Evolutionary conservation across 768 basidiomycete genomes (phyloP), one percentile per base, ranked within the genome.

Genomic region (Pulveroboletus sp.): DNA sequence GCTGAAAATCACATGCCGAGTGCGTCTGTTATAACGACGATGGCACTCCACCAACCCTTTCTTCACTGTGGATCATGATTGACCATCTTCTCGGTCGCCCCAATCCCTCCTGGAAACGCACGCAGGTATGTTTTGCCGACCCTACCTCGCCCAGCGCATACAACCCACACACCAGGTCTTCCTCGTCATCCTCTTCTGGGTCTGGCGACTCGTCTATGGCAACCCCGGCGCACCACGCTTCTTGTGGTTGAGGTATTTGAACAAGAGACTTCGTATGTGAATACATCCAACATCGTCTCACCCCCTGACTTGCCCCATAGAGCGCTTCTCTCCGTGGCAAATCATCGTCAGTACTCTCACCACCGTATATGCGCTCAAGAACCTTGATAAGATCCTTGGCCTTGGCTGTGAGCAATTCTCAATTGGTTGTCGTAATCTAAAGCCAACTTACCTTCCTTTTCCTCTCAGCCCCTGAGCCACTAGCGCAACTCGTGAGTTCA

Each of bases 301-400:
- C 7, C 23, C 20, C 45, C 20, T 56, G 52, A 36, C 48, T 29
- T 25, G n/a, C 39, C 20, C 23, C 6, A 42, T 24, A 92, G 85
- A 77, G 62, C 82, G 82, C 19, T 95, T 92, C 72, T 87, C 94
- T 1, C 97, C 97, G n/a, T 99, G 93, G 87, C 94, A 99, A 63
- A 77, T 97, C 59, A 79, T 97, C 42, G 77, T 92, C 47, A 87
- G 81, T 57, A 91, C 93, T 1, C 70, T 97, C 49, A 97, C 94
- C 1, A 68, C 81, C 24, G 74, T 95, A 5, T 99, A 97, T 64
- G 85, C 90, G 16, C 63, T 87, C 40, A 76, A 88, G 12, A 90
- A 97, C 67, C 69, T 94, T 12, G 93, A 94, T 68, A 87, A 85
- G 69, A 76, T 97, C 14, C 66, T 94, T 7, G 93, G 92, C 4